phyloP scores from a whole-genome alignment of 768 basidiomycete genomes.

The Termitomyces sp. region DNA sequence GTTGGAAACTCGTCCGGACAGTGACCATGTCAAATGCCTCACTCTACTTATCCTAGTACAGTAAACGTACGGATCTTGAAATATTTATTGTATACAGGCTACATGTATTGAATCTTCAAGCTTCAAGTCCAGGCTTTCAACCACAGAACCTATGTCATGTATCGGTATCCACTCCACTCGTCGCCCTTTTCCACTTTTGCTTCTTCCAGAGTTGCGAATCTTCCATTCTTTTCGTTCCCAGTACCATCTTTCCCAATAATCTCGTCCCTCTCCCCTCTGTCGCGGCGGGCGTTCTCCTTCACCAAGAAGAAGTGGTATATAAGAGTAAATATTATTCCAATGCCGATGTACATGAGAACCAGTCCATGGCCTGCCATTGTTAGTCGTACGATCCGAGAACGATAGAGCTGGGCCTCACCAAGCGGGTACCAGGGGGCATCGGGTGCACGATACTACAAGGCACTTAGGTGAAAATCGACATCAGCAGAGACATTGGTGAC shows the following conservation, averaged over 20 bases:
- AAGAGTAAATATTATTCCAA: constrained; percentile 50
- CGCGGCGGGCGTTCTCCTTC: constrained; percentile 60
- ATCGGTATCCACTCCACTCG: constrained; percentile 72
- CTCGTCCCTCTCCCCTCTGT: constrained; percentile 65
- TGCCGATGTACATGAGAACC: constrained; percentile 66
- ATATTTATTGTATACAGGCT: no score
- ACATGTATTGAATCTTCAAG: not conserved
- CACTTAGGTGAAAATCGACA: not conserved
- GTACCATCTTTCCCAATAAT: constrained; percentile 48
- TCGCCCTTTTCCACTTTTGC: constrained; percentile 71
- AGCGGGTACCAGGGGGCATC: constrained; percentile 69
- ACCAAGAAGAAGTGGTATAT: constrained; percentile 38
- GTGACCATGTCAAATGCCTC: no score
- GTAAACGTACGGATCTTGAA: no score
- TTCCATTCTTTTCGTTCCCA: constrained; percentile 46
- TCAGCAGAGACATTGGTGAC: constrained; percentile 18
- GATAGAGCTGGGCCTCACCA: constrained; percentile 18
- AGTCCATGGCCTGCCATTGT: constrained; percentile 28
- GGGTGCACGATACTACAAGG: constrained; percentile 49
- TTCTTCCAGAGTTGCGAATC: constrained; percentile 52
- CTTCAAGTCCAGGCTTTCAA: not conserved
- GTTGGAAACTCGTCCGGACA: no score
- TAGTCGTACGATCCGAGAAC: not conserved
- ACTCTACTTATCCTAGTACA: no score
- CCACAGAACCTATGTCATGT: constrained; percentile 25